A percentile compares a stretch with the other conserved stretches of the same genome.
Conservation (phyloP, 2,329 filamentous ascomycete species). For the Fusarium succisae region DNA sequence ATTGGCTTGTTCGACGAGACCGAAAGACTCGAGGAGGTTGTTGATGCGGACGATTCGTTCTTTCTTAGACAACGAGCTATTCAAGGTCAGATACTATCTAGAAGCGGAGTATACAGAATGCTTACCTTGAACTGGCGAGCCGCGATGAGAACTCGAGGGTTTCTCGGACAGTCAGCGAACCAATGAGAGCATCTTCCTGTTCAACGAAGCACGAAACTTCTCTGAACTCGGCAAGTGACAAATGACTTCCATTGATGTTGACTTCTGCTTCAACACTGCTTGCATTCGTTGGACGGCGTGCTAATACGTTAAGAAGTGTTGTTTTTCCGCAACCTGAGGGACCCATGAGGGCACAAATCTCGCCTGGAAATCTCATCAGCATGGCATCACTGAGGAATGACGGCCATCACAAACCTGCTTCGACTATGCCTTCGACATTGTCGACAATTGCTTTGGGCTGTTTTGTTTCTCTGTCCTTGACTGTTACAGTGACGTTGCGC, state of each 20-base stretch:
- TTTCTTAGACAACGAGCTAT: constrained; percentile 53
- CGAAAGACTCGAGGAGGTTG: constrained; percentile 75
- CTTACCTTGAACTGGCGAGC: constrained; percentile 66
- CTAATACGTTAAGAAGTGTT: constrained; percentile 82
- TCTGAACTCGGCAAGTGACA: constrained; percentile 66
- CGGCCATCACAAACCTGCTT: constrained; percentile 61
- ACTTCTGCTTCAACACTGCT: constrained; percentile 51
- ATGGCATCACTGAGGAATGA: background rate
- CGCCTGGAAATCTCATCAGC: constrained; percentile 54
- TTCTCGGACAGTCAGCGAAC: constrained; percentile 81
- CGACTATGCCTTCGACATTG: constrained; percentile 69
- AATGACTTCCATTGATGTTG: constrained; percentile 67
- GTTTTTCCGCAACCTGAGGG: constrained; percentile 81
- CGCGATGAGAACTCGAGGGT: constrained; percentile 82
- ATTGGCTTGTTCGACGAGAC: constrained; percentile 73
- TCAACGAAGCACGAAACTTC: constrained; percentile 81
- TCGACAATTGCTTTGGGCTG: constrained; percentile 70
- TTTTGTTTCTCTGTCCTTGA: constrained; percentile 76
- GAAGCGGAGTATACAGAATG: too few species aligned
- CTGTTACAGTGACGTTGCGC: constrained; percentile 72
- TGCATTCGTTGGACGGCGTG: constrained; percentile 62
- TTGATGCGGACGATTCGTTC: constrained; percentile 72
- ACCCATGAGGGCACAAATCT: constrained; percentile 84
- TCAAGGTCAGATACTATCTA: background rate
- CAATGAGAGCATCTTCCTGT: constrained; percentile 86